Percentiles rank a stretch among this genome's conserved stretches.
These are phyloP conservation scores for Cardamine chenopodiifolia DNA, from an alignment of 345 rosid genomes.

Conservation along the genomic window DNA sequence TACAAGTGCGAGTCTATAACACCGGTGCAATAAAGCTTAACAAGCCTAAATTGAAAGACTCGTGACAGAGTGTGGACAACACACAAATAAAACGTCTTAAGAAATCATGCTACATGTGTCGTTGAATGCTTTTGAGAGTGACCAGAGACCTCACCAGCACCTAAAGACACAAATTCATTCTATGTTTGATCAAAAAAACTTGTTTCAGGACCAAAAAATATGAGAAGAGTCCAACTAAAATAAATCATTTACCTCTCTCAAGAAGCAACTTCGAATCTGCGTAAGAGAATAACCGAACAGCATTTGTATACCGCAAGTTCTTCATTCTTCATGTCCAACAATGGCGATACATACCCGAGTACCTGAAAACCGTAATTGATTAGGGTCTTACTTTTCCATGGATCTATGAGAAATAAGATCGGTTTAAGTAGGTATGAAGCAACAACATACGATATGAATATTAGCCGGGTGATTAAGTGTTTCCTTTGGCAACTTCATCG, in stretches of 20 bases:
- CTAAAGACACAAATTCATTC: slow-evolving; percentile 25
- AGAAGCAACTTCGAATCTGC: slow-evolving; percentile 50
- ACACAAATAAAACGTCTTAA: not conserved
- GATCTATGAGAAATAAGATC: not conserved
- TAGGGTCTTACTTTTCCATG: slow-evolving; percentile 1
- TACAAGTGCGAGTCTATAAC: not conserved
- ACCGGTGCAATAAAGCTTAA: not conserved
- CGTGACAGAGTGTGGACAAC: no score
- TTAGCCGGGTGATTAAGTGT: slow-evolving; percentile 90
- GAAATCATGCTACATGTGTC: slow-evolving; percentile 26
- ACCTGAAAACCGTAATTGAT: slow-evolving; percentile 48
- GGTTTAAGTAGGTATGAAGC: not conserved
- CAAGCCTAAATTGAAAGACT: slow-evolving; percentile 5
- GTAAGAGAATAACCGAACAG: slow-evolving; percentile 65
- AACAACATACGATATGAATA: slow-evolving; percentile 58
- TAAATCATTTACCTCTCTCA: slow-evolving; percentile 21
- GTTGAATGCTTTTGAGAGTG: slow-evolving; percentile 24
- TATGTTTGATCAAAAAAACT: not conserved
- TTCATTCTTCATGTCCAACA: slow-evolving; percentile 64
- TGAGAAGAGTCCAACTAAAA: not conserved
- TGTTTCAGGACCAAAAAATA: not conserved
- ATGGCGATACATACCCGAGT: slow-evolving; percentile 59
- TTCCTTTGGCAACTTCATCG: slow-evolving; percentile 49
- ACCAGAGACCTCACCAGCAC: slow-evolving; percentile 29
- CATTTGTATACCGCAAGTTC: slow-evolving; percentile 72